These are phyloP conservation scores for Kregervanrija fluxuum DNA, from an alignment of 805 yeast species.

Conservation along the genomic window DNA sequence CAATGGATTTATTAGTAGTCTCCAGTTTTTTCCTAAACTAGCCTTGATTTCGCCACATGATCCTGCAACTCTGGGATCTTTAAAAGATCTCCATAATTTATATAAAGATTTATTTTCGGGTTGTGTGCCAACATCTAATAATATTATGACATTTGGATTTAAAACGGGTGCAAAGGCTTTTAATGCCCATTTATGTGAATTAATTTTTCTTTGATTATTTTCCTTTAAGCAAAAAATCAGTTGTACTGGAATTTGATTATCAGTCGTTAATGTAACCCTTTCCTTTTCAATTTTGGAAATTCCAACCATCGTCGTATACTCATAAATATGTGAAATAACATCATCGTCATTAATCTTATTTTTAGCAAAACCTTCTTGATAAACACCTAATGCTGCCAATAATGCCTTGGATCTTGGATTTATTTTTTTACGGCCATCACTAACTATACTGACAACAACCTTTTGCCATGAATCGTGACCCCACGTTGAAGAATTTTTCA, in stretches of 20 bases:
- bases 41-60: conserved; percentile 97
- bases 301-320: conserved; percentile 88
- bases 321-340: conserved; percentile 85
- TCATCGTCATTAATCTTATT: conserved; percentile 76
- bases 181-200: conserved; percentile 95
- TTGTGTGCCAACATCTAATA: conserved; percentile 91
- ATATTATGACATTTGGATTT: conserved; percentile 74
- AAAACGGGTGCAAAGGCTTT: conserved; percentile 83
- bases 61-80: conserved; percentile 80
- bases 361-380: conserved; percentile 94
- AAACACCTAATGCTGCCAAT: conserved; percentile 80
- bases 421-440: conserved; percentile 86
- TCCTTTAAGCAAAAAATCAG: conserved; percentile 86
- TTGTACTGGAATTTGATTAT: conserved; percentile 72
- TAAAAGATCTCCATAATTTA: conserved; percentile 83
- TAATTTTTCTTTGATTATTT: conserved; percentile 80
- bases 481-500: conserved; percentile 67
- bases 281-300: conserved; percentile 54
- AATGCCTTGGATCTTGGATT: conserved; percentile 73
- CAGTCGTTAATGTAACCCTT: conserved; percentile 60
- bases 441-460: conserved; percentile 79
- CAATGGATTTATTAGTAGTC: conserved; percentile 64
- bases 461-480: conserved; percentile 96
- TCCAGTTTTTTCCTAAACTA: conserved; percentile 52
- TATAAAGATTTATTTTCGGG: conserved; percentile 81